phyloP scores from a whole-genome alignment of 169 alveolate genomes.

The Plasmodium relictum region DNA sequence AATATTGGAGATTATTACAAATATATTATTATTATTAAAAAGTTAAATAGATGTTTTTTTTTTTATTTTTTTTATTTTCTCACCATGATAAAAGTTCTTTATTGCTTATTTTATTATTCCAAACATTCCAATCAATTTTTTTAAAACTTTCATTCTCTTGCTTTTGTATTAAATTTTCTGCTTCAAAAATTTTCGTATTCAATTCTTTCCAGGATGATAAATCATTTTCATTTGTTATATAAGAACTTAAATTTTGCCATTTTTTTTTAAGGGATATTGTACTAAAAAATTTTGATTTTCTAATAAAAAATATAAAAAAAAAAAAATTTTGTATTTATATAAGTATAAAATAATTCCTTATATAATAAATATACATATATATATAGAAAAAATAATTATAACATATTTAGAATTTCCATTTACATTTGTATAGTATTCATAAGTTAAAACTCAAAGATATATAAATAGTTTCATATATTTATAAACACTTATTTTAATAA shows the following conservation, averaged over 20 bases:
- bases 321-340: not conserved
- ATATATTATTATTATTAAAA: not conserved
- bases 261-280: constrained; percentile 51
- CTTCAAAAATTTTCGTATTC: constrained; percentile 53
- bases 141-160: constrained; percentile 16
- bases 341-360: not conserved
- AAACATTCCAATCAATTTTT: constrained; percentile 78
- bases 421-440: not conserved
- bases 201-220: constrained; percentile 53
- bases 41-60: constrained; percentile 3
- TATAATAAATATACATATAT: too few relatives aligned
- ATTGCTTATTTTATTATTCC: constrained; percentile 76
- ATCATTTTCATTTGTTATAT: constrained; percentile 67
- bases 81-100: constrained; percentile 78
- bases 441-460: not conserved
- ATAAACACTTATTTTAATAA: too few relatives aligned
- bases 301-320: not conserved
- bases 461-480: too few relatives aligned
- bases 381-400: not conserved
- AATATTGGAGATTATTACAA: not conserved
- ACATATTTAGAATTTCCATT: too few relatives aligned
- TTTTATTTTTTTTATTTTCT: constrained; percentile 1
- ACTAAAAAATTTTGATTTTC: constrained; percentile 36
- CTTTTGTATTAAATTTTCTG: constrained; percentile 42
- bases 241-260: constrained; percentile 61